Evolutionary conservation across 768 basidiomycete species (phyloP).

Genomic region (Lanmaoa rubissima): DNA sequence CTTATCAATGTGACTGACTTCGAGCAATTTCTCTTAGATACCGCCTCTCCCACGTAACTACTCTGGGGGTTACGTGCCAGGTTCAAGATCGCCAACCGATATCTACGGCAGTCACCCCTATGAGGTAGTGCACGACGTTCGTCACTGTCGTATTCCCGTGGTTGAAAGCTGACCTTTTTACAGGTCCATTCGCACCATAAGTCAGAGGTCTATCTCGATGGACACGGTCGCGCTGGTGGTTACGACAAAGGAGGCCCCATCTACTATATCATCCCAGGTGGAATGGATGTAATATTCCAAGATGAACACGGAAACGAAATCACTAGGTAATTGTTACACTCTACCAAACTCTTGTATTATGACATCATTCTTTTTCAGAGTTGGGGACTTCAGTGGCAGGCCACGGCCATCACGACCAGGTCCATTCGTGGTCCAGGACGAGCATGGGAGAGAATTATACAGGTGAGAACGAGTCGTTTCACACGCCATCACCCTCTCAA

Average conservation of each 20-base stretch:
- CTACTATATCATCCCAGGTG: slow-evolving; percentile 65
- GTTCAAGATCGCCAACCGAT: slow-evolving; percentile 28
- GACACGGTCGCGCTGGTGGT: slow-evolving; percentile 17
- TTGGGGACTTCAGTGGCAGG: slow-evolving; percentile 49
- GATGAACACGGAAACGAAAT: slow-evolving; percentile 65
- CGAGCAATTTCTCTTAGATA: slow-evolving; percentile 18
- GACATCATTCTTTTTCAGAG: slow-evolving; percentile 33
- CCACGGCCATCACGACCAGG: slow-evolving; percentile 29
- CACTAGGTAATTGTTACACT: slow-evolving; percentile 43
- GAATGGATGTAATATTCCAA: slow-evolving; percentile 64
- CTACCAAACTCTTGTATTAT: neutral
- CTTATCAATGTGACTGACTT: neutral
- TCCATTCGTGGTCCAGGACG: slow-evolving; percentile 59
- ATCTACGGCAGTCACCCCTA: slow-evolving; percentile 27
- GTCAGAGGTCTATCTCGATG: slow-evolving; percentile 24
- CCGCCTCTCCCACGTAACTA: slow-evolving; percentile 29
- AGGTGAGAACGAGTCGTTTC: slow-evolving; percentile 36
- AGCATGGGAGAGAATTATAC: slow-evolving; percentile 56
- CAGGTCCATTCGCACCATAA: slow-evolving; percentile 27
- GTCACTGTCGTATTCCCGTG: neutral
- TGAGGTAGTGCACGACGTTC: slow-evolving; percentile 20
- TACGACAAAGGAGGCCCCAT: slow-evolving; percentile 32
- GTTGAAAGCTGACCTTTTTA: slow-evolving; percentile 9
- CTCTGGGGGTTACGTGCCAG: slow-evolving; percentile 13
- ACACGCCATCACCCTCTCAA: neutral